phyloP scores from a whole-genome alignment of 495 filamentous ascomycete species.

The Aspergillus taichungensis region DNA sequence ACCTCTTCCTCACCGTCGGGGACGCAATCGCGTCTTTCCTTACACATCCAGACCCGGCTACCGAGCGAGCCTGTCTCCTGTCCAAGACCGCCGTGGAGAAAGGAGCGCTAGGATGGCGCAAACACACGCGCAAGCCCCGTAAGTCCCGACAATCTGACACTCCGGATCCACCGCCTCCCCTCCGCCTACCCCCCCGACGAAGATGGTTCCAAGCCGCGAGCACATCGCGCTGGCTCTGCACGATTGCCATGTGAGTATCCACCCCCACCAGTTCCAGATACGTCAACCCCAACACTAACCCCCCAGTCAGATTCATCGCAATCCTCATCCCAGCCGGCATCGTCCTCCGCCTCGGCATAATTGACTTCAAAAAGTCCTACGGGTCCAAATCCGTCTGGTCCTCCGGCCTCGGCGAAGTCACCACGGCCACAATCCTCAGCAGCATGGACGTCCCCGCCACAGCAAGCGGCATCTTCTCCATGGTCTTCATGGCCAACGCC shows the following conservation, averaged over 20 bases:
- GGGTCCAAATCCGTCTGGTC: not conserved
- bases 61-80: slow-evolving; percentile 20
- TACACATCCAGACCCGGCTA: slow-evolving; percentile 27
- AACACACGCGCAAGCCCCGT: not conserved
- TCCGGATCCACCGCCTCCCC: not conserved
- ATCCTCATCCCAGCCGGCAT: too few species aligned
- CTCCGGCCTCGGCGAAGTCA: not conserved
- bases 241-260: too few species aligned
- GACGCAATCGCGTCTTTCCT: slow-evolving; percentile 45
- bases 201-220: too few species aligned
- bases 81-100: slow-evolving; percentile 3
- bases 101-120: not conserved
- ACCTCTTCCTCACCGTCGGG: slow-evolving; percentile 40
- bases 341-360: too few species aligned
- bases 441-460: too few species aligned
- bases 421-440: not conserved
- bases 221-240: too few species aligned
- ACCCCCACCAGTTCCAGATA: too few species aligned
- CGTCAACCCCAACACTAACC: too few species aligned
- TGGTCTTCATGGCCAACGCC: slow-evolving; percentile 26
- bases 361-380: too few species aligned
- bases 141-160: not conserved
- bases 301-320: too few species aligned
- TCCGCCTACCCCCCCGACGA: too few species aligned
- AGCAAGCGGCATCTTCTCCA: not conserved